Percentiles rank a stretch among this genome's conserved stretches.
These are phyloP conservation scores for Kockiozyma suomiensis DNA, from an alignment of 805 yeast genomes.

Conservation along the genomic window DNA sequence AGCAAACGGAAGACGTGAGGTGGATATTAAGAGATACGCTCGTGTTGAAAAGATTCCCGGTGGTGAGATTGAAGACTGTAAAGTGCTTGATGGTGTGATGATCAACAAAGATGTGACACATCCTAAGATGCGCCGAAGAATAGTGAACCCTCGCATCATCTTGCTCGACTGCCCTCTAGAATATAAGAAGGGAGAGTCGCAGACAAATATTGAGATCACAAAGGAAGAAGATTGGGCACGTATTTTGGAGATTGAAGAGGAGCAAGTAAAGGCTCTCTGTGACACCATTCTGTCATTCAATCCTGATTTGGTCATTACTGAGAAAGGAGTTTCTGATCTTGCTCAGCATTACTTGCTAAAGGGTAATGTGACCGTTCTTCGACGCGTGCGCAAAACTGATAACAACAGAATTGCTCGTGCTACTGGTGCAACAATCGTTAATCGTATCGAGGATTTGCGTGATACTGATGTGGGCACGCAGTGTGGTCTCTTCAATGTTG, in stretches of 20 bases:
- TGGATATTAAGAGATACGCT: constrained; percentile 90
- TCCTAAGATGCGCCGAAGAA: constrained; percentile 91
- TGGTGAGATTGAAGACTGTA: constrained; percentile 89
- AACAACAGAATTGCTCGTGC: constrained; percentile 96
- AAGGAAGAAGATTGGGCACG: constrained; percentile 97
- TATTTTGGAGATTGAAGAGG: constrained; percentile 94
- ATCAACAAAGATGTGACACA: constrained; percentile 98
- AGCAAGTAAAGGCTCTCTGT: constrained; percentile 86
- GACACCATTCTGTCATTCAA: constrained; percentile 79
- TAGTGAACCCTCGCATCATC: constrained; percentile 85
- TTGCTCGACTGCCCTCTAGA: constrained; percentile 95
- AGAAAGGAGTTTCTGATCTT: constrained; percentile 92
- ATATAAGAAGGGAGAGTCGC: constrained; percentile 98
- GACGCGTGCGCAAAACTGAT: constrained; percentile 95
- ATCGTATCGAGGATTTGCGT: constrained; percentile 90
- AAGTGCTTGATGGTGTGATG: constrained; percentile 86
- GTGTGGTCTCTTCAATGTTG: constrained; percentile 91
- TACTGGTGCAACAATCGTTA: constrained; percentile 96
- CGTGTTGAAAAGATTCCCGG: constrained; percentile 97
- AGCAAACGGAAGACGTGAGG: constrained; percentile 61
- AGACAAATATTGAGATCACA: constrained; percentile 94
- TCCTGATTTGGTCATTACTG: constrained; percentile 95
- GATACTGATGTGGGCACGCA: constrained; percentile 85
- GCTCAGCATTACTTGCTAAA: constrained; percentile 95
- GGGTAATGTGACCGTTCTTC: constrained; percentile 87